Evolutionary conservation across 495 filamentous ascomycete genomes (phyloP).

Genomic region (Apodospora peruviana): DNA sequence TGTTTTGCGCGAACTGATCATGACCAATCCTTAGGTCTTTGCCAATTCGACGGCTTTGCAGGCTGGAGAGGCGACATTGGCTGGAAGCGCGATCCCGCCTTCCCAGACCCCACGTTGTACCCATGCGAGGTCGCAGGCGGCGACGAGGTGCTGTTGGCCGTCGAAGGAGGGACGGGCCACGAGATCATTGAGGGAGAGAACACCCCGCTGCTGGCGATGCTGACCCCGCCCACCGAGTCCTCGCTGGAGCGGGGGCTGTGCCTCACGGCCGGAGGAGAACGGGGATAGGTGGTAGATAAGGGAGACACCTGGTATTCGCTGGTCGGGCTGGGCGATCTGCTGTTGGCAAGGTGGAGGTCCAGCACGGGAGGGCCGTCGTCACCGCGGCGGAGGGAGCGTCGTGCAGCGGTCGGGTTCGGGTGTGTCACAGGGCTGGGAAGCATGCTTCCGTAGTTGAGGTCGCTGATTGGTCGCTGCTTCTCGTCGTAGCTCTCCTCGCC

Average conservation of each 20-base stretch:
- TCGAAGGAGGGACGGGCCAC: conserved; percentile 22
- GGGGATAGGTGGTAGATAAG: conserved; percentile 11
- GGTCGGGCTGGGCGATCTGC: neutral
- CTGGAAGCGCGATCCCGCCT: neutral
- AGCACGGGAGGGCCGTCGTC: conserved; percentile 8
- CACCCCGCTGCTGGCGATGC: conserved; percentile 22
- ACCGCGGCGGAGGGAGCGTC: neutral
- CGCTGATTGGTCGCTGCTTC: conserved; percentile 12
- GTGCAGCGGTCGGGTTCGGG: conserved; percentile 9
- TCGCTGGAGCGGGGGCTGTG: conserved; percentile 11
- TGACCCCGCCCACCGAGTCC: conserved; percentile 15
- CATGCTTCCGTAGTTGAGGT: conserved; percentile 16
- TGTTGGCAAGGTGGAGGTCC: conserved; percentile 1
- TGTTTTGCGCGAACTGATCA: too few species aligned
- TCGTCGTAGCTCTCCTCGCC: neutral
- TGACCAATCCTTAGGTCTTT: conserved; percentile 9
- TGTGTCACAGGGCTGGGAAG: conserved; percentile 2
- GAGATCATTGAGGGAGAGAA: conserved; percentile 21
- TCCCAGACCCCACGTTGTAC: neutral
- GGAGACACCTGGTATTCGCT: conserved; percentile 13
- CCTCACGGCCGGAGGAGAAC: conserved; percentile 9
- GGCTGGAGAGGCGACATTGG: neutral
- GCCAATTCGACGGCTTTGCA: conserved; percentile 11
- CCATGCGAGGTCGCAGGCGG: conserved; percentile 12
- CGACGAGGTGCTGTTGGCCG: neutral